phyloP scores from a whole-genome alignment of 176 grass and related monocot species.

The Carex cristatella region DNA sequence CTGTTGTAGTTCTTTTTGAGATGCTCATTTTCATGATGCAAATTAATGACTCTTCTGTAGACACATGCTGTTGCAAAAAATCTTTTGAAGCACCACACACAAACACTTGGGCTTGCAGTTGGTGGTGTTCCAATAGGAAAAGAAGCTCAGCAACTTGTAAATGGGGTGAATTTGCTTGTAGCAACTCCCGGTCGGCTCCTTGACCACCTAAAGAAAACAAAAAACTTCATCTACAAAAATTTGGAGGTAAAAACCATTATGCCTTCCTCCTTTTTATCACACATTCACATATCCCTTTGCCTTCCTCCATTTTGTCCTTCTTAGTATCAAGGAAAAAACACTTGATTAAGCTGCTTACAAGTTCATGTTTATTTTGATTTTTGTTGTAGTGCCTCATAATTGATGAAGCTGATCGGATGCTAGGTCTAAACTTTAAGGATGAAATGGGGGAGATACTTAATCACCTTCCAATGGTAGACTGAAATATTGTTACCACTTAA shows the following conservation, averaged over 20 bases:
- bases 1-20: neutral
- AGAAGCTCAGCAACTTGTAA: slow-evolving; percentile 38
- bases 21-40: neutral
- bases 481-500: neutral
- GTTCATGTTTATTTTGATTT: neutral
- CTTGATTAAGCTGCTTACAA: neutral
- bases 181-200: slow-evolving; percentile 43
- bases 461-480: slow-evolving; percentile 32
- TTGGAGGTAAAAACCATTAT: slow-evolving; percentile 20
- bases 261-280: neutral
- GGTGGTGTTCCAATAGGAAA: slow-evolving; percentile 26
- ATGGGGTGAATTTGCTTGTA: slow-evolving; percentile 39
- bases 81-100: slow-evolving; percentile 39
- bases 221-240: slow-evolving; percentile 39
- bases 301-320: neutral
- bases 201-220: slow-evolving; percentile 40
- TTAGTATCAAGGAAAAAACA: neutral
- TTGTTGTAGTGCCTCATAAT: slow-evolving; percentile 37
- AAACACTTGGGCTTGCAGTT: slow-evolving; percentile 37
- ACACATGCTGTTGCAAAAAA: slow-evolving; percentile 37
- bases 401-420: slow-evolving; percentile 44
- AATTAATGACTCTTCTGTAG: slow-evolving; percentile 7
- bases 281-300: too few species aligned
- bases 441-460: slow-evolving; percentile 50
- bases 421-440: slow-evolving; percentile 44